Evolutionary conservation across 192 early-diverging fungal genomes (phyloP), one percentile per base, ranked within the genome.

Genomic region (Jimgerdemannia lactiflua): DNA sequence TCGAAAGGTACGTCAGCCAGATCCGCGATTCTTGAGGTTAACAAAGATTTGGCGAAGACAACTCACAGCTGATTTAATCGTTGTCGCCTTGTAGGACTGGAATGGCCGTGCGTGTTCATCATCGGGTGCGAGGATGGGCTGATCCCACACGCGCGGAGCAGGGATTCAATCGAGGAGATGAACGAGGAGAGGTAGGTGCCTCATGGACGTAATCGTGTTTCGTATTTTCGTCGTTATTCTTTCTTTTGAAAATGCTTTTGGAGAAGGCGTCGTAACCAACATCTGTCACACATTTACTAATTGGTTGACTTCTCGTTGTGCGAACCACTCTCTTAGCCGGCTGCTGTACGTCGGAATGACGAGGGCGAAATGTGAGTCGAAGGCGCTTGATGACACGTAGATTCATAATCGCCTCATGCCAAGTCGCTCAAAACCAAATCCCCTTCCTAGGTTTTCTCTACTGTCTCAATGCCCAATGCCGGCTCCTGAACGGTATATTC

Each of bases 281-380:
- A 29, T 29, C 29, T 29, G 29, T 29, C 29, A 29, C 29, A 29
- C 29, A 29, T 29, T 29, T 29, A 29, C 29, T 29, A 1, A 29
- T 29, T 29, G 29, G 29, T 29, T 29, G 29, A 29, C 29, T 29
- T 29, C 29, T 29, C 29, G 29, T 59, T 42, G 43, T 41, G 39
- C n/a, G 14, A 18, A 59, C 54, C 29, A 4, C 40, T 17, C 42
- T 3, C 64, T 1, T 42, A 78, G 74, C 54, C 74, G 79, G 4
- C 39, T 80, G 18, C 39, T 80, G 2, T 80, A 80, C 64, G 79
- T 80, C 7, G 79, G 70, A 1, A 76, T 80, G 74, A 80, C 79
- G 4, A 66, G 79, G 3, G 71, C 79, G 3, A 41, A 76, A 49
- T 76, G 75, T 70, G 74, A 75, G 70, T 68, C 66, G 49, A 59